Evolutionary conservation across 78 protist genomes (phyloP).

Genomic region (Chrysochromulina tobinii): DNA sequence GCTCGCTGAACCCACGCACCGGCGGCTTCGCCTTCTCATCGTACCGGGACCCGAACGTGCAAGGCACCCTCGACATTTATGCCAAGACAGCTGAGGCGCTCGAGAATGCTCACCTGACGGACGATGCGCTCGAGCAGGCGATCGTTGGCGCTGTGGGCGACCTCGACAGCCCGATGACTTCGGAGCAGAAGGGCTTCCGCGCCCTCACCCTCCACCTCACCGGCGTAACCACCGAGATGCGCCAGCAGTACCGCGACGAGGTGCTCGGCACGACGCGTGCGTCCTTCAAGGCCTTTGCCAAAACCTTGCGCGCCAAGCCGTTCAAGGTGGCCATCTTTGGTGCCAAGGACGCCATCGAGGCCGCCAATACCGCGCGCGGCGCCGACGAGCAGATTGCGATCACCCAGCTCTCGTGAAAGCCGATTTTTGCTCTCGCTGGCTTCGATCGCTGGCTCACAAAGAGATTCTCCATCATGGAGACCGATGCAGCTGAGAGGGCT

Average conservation of each 20-base stretch:
- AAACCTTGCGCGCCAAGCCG: background rate
- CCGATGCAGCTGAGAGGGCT: no score
- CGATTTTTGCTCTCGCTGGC: no score
- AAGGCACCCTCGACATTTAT: constrained; percentile 28
- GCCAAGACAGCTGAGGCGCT: background rate
- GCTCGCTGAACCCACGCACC: background rate
- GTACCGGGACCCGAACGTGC: constrained; percentile 43
- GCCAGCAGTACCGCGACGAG: background rate
- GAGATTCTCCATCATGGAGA: no score
- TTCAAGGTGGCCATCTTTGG: background rate
- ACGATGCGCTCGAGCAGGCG: constrained; percentile 22
- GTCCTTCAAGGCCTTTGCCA: background rate
- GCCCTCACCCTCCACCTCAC: background rate
- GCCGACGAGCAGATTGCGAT: background rate
- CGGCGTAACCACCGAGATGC: background rate
- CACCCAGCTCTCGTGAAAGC: background rate
- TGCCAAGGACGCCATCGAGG: background rate
- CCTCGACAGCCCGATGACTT: constrained; percentile 23
- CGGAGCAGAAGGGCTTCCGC: constrained; percentile 12
- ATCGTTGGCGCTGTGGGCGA: constrained; percentile 33
- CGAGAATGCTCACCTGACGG: background rate
- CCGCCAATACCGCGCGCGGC: background rate
- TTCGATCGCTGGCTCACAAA: no score
- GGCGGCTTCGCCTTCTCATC: constrained; percentile 31
- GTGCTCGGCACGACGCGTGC: background rate